phyloP scores from a whole-genome alignment of 73 alveolate genomes.

The Symbiodinium pilosum region DNA sequence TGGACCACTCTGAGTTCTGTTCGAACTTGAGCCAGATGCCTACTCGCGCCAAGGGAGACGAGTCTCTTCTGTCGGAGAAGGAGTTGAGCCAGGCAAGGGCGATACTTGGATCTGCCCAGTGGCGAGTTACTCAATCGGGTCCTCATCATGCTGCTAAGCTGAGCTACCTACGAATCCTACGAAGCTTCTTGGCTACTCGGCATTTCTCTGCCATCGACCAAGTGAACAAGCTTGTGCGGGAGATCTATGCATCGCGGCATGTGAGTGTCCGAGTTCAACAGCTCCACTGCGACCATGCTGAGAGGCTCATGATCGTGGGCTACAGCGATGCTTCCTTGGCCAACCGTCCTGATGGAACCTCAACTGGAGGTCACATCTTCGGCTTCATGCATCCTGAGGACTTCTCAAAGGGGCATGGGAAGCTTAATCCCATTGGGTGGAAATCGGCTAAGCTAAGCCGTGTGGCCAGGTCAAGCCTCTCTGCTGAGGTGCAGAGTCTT shows the following conservation, averaged over 20 bases:
- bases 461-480: background rate
- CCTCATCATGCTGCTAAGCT: constrained; percentile 41
- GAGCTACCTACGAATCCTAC: constrained; percentile 5
- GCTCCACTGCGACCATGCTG: background rate
- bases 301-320: background rate
- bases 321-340: constrained; percentile 27
- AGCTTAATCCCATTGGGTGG: constrained; percentile 2
- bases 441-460: background rate
- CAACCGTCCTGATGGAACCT: background rate
- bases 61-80: background rate
- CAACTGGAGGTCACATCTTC: background rate
- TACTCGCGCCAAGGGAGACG: background rate
- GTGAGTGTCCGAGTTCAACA: background rate
- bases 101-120: constrained; percentile 16
- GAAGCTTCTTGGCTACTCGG: background rate
- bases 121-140: constrained; percentile 2
- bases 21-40: background rate
- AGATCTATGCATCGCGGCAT: background rate
- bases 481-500: background rate
- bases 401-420: background rate
- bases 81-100: background rate
- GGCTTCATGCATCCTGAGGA: background rate
- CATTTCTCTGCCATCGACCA: background rate
- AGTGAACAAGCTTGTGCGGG: constrained; percentile 20
- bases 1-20: background rate